Evolutionary conservation across 176 grass and related monocot genomes (phyloP).

Genomic region (Dendrocalamus sinicus): DNA sequence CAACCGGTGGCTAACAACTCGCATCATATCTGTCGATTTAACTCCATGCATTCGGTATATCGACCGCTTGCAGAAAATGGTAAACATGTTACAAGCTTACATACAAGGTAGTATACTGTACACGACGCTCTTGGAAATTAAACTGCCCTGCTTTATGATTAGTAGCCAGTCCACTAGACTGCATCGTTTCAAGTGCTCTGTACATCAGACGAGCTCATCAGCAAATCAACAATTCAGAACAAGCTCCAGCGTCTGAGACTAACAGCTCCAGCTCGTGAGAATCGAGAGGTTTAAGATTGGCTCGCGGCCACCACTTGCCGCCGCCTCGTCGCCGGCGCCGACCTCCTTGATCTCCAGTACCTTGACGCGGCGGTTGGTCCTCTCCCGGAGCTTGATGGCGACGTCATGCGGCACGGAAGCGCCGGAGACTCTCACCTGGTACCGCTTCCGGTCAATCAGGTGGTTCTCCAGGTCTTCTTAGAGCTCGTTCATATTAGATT

Average conservation of each 20-base stretch:
- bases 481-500: too few relatives aligned
- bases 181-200: too few relatives aligned
- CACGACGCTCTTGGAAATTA: too few relatives aligned
- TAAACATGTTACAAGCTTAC: too few relatives aligned
- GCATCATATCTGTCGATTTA: too few relatives aligned
- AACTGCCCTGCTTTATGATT: too few relatives aligned
- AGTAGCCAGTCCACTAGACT: too few relatives aligned
- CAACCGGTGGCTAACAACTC: not conserved
- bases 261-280: not conserved
- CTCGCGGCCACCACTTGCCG: not conserved
- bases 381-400: constrained; percentile 75
- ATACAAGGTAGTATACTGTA: too few relatives aligned
- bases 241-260: too few relatives aligned
- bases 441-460: constrained; percentile 70
- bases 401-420: constrained; percentile 75
- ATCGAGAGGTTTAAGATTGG: not conserved
- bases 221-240: not conserved
- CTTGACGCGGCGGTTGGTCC: constrained; percentile 71
- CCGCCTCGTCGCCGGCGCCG: constrained; percentile 7
- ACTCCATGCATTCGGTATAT: too few relatives aligned
- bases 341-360: constrained; percentile 86
- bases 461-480: constrained; percentile 67
- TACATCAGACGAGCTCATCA: not conserved
- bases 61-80: too few relatives aligned
- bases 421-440: constrained; percentile 57